These are phyloP conservation scores for Austroboletus sp. DNA, from an alignment of 1,284 basidiomycete species.

Conservation along the genomic window DNA sequence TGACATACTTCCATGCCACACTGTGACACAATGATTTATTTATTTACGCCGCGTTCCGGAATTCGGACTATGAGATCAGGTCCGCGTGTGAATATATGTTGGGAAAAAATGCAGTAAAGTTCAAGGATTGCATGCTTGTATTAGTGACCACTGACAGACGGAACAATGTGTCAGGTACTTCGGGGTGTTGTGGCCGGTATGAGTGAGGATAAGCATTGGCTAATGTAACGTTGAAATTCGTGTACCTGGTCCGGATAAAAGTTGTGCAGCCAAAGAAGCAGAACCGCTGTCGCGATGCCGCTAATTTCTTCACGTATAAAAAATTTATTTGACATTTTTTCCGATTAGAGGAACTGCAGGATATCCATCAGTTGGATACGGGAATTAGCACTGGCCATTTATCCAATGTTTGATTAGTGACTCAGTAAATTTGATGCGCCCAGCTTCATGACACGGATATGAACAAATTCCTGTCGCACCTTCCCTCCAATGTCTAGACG, in stretches of 20 bases:
- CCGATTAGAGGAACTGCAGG: slow-evolving; percentile 7
- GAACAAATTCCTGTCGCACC: slow-evolving; percentile 12
- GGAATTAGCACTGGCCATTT: slow-evolving; percentile 20
- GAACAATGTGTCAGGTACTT: slow-evolving; percentile 5
- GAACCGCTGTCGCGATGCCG: slow-evolving; percentile 7
- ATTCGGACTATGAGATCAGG: slow-evolving; percentile 10
- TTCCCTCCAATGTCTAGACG: slow-evolving; percentile 6
- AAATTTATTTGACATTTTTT: slow-evolving; percentile 8
- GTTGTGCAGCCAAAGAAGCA: not conserved
- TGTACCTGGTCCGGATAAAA: not conserved
- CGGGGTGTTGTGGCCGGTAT: not conserved
- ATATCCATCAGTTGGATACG: slow-evolving; percentile 6
- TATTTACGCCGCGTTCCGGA: slow-evolving; percentile 12
- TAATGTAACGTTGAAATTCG: not conserved
- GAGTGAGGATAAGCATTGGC: not conserved
- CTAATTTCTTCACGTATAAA: slow-evolving; percentile 8
- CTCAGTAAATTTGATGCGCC: slow-evolving; percentile 17
- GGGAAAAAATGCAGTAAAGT: slow-evolving; percentile 15
- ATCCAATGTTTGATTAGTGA: slow-evolving; percentile 6
- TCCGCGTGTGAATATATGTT: slow-evolving; percentile 19
- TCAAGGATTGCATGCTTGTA: slow-evolving; percentile 15
- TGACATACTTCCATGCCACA: slow-evolving; percentile 18
- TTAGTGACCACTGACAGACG: not conserved
- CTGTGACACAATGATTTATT: slow-evolving; percentile 19
- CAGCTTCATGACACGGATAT: slow-evolving; percentile 26